Evolutionary conservation across 768 basidiomycete genomes (phyloP), one percentile per base, ranked within the genome.

Genomic region (Phaeotremella skinneri): DNA sequence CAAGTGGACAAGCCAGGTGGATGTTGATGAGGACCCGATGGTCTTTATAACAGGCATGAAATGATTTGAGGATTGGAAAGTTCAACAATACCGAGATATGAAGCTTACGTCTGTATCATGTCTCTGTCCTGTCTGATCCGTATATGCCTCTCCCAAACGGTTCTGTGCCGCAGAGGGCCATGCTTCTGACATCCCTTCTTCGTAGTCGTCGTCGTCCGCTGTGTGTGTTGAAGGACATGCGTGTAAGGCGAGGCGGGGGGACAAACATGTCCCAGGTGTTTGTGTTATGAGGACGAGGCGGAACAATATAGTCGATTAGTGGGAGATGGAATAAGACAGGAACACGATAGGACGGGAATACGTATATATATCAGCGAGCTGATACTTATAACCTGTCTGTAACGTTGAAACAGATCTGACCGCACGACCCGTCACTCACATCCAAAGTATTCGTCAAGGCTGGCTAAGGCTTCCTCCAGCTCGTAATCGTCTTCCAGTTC

Each of bases 91-190:
- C 37, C n/a, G 37, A 32, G 26, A 6, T 58, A 55, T 32, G 53
- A 58, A 14, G 11, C 41, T 21, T 27, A 52, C 27, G n/a, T 50
- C 16, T 20, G 32, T 21, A 7, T 45, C 43, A 7, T 48, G 55
- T 13, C 34, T 20, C 37, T 3, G 42, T 31, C 48, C 30, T 21
- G n/a, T 32, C 30, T 14, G 27, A 20, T 29, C 49, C 16, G n/a
- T 21, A 49, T 48, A 64, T 14, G 61, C 41, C 26, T 67, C 62
- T 11, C 59, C 68, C 27, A 72, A 52, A 23, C 66, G 62, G 37
- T 72, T 69, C 2, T 63, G 63, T 23, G 60, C 64, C n/a, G 54
- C 43, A 14, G 68, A 66, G 2, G 68, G 63, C 71, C 71, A 72
- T 3, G 55, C 55, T 31, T 69, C 68, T 27, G 41, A 48, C 66